Evolutionary conservation across 371 early-diverging fungal species (phyloP), one percentile per base, ranked within the genome.

Genomic region (Mortierella sp.): DNA sequence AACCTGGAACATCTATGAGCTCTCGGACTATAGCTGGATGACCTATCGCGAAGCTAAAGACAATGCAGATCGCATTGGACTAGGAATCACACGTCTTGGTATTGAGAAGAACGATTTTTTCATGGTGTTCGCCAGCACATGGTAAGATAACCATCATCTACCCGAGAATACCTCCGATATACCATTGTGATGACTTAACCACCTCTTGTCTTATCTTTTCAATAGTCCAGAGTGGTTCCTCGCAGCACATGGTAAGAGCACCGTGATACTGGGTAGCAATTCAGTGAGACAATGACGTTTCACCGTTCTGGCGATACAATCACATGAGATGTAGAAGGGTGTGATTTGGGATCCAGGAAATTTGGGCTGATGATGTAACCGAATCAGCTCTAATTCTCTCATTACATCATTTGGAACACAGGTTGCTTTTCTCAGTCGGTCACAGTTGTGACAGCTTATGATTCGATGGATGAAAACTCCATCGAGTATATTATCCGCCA

Each of bases 381-480:
- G n/a, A 13, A 11, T 61, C 22, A 9, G n/a, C 22, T 7, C 15
- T 15, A 43, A 11, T 43, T 43, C 13, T 59, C 33, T 43, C 1
- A 55, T 55, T 55, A 10, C 24, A 24, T 55, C 6, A 55, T 15
- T 24, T 16, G 19, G 6, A 50, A 24, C 8, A 55, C 89, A 86
- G 92, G 89, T 24, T 90, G 91, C 74, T 94, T 91, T 74, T 75
- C 86, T 4, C 90, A 94, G 72, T 89, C 88, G 24, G 82, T 94
- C 50, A 88, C 90, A 40, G 90, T 96, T 65, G 92, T 94, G 40
- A 97, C 97, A 11, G 96, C 95, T 11, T 96, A 97, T 84, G 96
- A 95, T 78, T 94, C 96, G 19, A 94, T 97, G 87, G 95, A 96
- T 28, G 91, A 93, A 24, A 94, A 94, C 45, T 92, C 94, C 24